These are phyloP conservation scores for Coemansia sp. DNA, from an alignment of 192 early-diverging fungal genomes.

Conservation along the genomic window DNA sequence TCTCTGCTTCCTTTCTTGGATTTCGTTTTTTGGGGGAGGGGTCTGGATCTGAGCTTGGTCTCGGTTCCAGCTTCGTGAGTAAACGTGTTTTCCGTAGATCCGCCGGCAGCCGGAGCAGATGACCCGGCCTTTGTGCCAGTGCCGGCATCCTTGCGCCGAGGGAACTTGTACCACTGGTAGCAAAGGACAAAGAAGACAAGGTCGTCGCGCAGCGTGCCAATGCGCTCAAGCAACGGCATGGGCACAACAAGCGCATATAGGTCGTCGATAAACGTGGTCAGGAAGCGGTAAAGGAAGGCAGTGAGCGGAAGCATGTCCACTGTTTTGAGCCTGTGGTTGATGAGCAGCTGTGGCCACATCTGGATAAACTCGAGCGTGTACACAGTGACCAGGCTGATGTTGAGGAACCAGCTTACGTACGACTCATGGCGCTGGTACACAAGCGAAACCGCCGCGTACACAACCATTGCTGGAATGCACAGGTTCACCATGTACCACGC, in stretches of 20 bases:
- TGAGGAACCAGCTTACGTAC: conserved; percentile 55
- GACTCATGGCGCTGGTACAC: conserved; percentile 53
- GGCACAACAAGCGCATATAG: conserved; percentile 61
- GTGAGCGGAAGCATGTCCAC: conserved; percentile 60
- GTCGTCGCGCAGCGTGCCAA: conserved; percentile 59
- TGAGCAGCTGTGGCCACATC: conserved; percentile 61
- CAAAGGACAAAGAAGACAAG: conserved; percentile 57
- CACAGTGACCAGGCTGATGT: conserved; percentile 54
- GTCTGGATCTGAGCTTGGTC: background rate
- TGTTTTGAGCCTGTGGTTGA: conserved; percentile 59
- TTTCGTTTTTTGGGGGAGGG: background rate
- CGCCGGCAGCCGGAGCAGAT: background rate
- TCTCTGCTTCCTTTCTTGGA: background rate
- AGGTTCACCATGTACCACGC: conserved; percentile 52
- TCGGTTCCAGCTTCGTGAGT: background rate
- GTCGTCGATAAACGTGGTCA: conserved; percentile 60
- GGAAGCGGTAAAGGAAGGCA: conserved; percentile 57
- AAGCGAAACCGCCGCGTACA: conserved; percentile 55
- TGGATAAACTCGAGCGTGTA: conserved; percentile 60
- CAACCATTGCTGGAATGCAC: conserved; percentile 49
- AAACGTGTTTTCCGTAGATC: background rate
- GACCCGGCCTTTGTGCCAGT: background rate
- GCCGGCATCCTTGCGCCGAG: conserved; percentile 21
- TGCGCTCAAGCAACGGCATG: conserved; percentile 59
- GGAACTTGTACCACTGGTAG: conserved; percentile 57